Evolutionary conservation across 805 yeast genomes (phyloP).

Genomic region (Schizosaccharomyces cryophilus): DNA sequence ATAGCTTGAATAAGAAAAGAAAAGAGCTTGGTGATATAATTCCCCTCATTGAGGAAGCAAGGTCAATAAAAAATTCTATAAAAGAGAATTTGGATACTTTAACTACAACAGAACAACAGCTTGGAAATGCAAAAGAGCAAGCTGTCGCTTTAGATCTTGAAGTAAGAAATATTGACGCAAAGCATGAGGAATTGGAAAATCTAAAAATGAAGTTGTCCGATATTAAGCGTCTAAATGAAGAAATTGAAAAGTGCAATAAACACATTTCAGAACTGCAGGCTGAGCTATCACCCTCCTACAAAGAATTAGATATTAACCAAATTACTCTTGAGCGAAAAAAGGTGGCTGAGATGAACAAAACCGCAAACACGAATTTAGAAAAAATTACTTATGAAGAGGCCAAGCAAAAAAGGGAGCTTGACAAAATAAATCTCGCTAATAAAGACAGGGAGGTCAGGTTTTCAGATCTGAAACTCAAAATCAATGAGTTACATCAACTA

Average conservation of each 20-base stretch:
- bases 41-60: too few relatives aligned
- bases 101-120: too few relatives aligned
- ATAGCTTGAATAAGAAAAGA: background rate
- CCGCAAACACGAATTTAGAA: background rate
- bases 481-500: background rate
- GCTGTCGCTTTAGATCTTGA: too few relatives aligned
- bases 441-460: background rate
- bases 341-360: background rate
- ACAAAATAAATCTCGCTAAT: background rate
- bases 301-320: background rate
- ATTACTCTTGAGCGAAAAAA: background rate
- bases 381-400: background rate
- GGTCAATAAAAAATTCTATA: too few relatives aligned
- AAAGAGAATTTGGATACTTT: too few relatives aligned
- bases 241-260: background rate
- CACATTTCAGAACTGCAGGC: background rate
- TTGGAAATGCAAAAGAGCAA: too few relatives aligned
- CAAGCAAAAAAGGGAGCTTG: background rate
- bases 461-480: background rate
- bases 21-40: background rate
- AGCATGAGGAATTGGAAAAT: too few relatives aligned
- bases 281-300: background rate
- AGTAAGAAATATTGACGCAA: too few relatives aligned
- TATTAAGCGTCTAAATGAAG: background rate
- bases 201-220: too few relatives aligned